phyloP scores from a whole-genome alignment of 192 early-diverging fungal genomes.

The Lobosporangium transversale region DNA sequence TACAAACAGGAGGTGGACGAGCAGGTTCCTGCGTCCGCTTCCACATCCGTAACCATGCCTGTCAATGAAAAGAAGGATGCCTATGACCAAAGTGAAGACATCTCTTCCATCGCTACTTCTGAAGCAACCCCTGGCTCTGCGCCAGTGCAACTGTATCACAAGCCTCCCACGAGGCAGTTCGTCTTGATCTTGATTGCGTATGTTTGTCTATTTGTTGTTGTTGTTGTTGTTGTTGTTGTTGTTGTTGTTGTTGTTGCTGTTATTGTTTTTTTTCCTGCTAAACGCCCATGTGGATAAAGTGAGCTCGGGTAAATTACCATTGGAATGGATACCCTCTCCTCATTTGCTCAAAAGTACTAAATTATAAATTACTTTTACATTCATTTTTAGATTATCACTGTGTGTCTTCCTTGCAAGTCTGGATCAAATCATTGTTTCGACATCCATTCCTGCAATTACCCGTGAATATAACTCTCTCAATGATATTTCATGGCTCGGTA shows the following conservation, averaged over 20 bases:
- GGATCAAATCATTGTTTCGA: slow-evolving; percentile 67
- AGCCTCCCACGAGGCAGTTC: slow-evolving; percentile 45
- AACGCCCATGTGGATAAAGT: too few species aligned
- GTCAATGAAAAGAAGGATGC: slow-evolving; percentile 1
- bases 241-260: too few species aligned
- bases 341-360: too few species aligned
- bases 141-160: slow-evolving; percentile 20
- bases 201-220: slow-evolving; percentile 3
- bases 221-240: too few species aligned
- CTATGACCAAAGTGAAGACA: slow-evolving; percentile 5
- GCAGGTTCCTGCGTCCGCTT: not conserved
- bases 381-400: slow-evolving; percentile 18
- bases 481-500: slow-evolving; percentile 86
- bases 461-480: slow-evolving; percentile 58
- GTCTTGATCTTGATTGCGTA: slow-evolving; percentile 45
- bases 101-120: slow-evolving; percentile 29
- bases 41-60: slow-evolving; percentile 15
- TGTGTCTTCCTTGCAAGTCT: slow-evolving; percentile 56
- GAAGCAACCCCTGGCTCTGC: slow-evolving; percentile 6
- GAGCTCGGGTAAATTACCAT: too few species aligned
- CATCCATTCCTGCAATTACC: slow-evolving; percentile 61
- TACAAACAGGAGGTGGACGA: slow-evolving; percentile 20
- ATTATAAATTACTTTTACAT: not conserved
- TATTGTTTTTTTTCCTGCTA: too few species aligned
- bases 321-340: too few species aligned